Evolutionary conservation across 164 flowering plant genomes (phyloP).

Genomic region (Macadamia tetraphylla): DNA sequence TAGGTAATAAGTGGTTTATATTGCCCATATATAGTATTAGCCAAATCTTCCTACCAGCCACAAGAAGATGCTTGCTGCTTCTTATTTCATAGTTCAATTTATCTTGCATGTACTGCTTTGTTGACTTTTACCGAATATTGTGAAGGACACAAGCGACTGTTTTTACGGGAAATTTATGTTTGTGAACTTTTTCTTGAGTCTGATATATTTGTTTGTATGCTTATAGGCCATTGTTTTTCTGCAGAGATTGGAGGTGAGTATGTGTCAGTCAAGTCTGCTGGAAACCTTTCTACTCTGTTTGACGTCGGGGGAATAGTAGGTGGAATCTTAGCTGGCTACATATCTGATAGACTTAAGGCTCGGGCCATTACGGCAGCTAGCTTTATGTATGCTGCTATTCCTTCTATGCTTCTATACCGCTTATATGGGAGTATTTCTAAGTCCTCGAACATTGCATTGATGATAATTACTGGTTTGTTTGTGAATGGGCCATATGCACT

Average conservation of each 20-base stretch:
- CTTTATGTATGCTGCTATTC: constrained; percentile 73
- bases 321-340: constrained; percentile 81
- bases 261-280: constrained; percentile 78
- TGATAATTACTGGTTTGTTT: constrained; percentile 82
- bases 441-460: constrained; percentile 49
- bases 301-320: constrained; percentile 94
- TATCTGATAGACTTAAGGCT: constrained; percentile 76
- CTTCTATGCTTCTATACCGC: constrained; percentile 57
- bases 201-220: constrained; percentile 4
- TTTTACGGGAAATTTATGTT: background rate
- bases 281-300: constrained; percentile 85
- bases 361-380: constrained; percentile 82
- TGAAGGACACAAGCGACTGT: background rate
- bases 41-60: background rate
- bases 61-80: background rate
- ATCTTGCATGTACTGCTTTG: background rate
- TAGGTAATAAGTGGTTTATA: background rate
- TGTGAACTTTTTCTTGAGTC: background rate
- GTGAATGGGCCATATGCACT: constrained; percentile 93
- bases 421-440: constrained; percentile 52
- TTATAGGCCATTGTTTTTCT: constrained; percentile 6
- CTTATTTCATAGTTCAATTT: background rate
- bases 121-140: background rate
- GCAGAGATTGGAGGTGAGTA: constrained; percentile 83
- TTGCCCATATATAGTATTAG: no score